Percentiles rank a stretch among this genome's conserved stretches.
Evolutionary conservation across 2,329 filamentous ascomycete genomes (phyloP).

Genomic region (Claviceps lovelessii): DNA sequence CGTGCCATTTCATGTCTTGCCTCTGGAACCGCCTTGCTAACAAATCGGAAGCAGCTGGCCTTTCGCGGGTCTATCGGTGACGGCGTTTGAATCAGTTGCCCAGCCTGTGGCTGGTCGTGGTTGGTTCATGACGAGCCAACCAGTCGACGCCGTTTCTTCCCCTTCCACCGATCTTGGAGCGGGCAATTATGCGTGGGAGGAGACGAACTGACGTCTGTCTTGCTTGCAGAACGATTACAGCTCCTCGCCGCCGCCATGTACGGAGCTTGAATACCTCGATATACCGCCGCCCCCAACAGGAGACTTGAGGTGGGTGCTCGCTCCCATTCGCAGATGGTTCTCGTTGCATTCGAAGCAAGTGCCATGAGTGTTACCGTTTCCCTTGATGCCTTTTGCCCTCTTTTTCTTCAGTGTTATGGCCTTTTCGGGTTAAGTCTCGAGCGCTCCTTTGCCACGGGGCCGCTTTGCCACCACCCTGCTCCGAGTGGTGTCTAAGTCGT

Average conservation of each 20-base stretch:
- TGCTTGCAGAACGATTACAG: constrained; percentile 37
- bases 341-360: constrained; percentile 6
- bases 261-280: constrained; percentile 40
- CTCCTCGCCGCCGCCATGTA: constrained; percentile 31
- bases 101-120: constrained; percentile 2
- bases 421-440: background rate
- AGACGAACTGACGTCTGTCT: constrained; percentile 12
- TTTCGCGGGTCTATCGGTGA: constrained; percentile 5
- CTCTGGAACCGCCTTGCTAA: constrained; percentile 4
- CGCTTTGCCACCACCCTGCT: constrained; percentile 1
- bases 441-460: background rate
- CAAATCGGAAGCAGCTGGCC: constrained; percentile 5
- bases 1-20: constrained; percentile 9
- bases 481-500: background rate
- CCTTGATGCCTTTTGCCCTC: background rate
- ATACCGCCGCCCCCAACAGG: constrained; percentile 30
- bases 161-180: background rate
- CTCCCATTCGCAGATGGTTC: constrained; percentile 10
- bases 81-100: constrained; percentile 4
- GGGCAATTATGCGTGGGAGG: constrained; percentile 5
- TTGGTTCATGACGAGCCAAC: constrained; percentile 1
- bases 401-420: background rate
- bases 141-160: constrained; percentile 2
- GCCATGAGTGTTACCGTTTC: constrained; percentile 5
- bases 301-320: constrained; percentile 40